Evolutionary conservation across 164 flowering plant species (phyloP), one percentile per base, ranked within the genome.

Genomic region (Vitis amurensis): DNA sequence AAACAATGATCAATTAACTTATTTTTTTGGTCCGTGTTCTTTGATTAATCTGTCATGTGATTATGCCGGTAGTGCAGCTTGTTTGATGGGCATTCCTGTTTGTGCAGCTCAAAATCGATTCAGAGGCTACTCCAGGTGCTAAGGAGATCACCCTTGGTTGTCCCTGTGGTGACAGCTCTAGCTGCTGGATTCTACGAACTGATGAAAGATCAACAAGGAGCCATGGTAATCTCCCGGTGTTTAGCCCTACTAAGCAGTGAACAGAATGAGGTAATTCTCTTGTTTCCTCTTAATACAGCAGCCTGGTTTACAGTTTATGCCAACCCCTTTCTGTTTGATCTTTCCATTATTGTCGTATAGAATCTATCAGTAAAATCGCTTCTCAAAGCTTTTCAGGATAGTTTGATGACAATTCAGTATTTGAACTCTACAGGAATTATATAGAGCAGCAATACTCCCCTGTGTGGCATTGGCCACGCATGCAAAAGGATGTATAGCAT

Each of bases 71-170:
- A 1, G 12, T 3, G 1, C 0, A 10, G 29, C 29, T 70, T 23
- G 1, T 37, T n/a, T 0, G 47, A 4, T 50, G 55, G 9, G 11
- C 61, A 13, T 1, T 55, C 11, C 44, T 37, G 14, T 55, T 44
- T 13, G 1, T 9, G 47, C 19, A 68, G 74, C 2, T 49, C 64
- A 2, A 31, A 37, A 1, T 59, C 52, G 11, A 50, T 66, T 23
- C 29, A 30, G 59, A 59, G 13, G 52, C 64, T 71, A 13, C 66
- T 71, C 59, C 50, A 17, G 49, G n/a, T 58, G 1, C 49, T 71
- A 10, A 23, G 9, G 27, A 48, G n/a, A 9, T 56, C 63, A 9
- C 49, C 27, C 14, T 11, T 64, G 10, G 2, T 57, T 14, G 9
- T 0, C 1, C 8, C 0, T 0, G 4, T 71, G 2, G 51, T n/a